Evolutionary conservation across 306 rosid species (phyloP).

Genomic region (Inga oerstediana): DNA sequence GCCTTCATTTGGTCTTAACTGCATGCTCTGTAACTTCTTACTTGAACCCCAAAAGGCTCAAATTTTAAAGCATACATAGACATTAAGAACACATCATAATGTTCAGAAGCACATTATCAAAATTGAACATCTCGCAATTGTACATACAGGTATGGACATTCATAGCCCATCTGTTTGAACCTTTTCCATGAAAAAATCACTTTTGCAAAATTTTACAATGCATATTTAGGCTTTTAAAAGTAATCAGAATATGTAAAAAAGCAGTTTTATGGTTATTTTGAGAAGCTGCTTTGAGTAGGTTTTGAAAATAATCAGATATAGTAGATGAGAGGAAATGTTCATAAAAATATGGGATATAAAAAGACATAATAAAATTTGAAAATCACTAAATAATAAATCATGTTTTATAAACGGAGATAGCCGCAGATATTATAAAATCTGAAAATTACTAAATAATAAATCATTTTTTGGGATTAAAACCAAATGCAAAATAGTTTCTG

Average conservation of each 20-base stretch:
- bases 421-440: background rate
- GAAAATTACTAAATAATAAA: background rate
- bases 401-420: background rate
- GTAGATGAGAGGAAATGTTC: background rate
- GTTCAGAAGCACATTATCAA: conserved; percentile 31
- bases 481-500: background rate
- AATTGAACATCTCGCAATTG: conserved; percentile 4
- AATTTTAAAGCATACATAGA: conserved; percentile 9
- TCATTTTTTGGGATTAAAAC: background rate
- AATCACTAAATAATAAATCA: background rate
- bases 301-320: background rate
- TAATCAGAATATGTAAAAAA: background rate
- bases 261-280: background rate
- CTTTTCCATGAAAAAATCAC: background rate
- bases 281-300: background rate
- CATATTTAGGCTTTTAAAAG: background rate
- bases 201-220: background rate
- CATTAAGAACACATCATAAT: conserved; percentile 23
- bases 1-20: conserved; percentile 30
- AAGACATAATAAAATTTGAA: background rate
- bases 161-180: background rate
- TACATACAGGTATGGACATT: conserved; percentile 30
- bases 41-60: conserved; percentile 21
- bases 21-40: conserved; percentile 9
- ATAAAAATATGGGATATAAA: background rate